Evolutionary conservation across 2,329 filamentous ascomycete genomes (phyloP).

Genomic region (Ceratocystis cubensis): DNA sequence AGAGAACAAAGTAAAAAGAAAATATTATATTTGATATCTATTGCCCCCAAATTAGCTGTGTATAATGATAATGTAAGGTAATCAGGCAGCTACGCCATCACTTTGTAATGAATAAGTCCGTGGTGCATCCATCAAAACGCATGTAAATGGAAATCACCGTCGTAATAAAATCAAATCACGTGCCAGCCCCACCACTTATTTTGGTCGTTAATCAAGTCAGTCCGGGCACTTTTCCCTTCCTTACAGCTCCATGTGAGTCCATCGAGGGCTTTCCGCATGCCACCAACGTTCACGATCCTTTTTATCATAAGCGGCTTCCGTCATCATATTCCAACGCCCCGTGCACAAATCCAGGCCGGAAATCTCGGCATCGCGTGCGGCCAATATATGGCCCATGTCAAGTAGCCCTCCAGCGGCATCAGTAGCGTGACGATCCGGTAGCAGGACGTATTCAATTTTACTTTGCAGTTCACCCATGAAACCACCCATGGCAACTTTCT

Average conservation of each 20-base stretch:
- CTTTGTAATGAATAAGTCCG: neutral
- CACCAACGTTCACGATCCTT: slow-evolving; percentile 40
- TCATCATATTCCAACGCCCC: slow-evolving; percentile 36
- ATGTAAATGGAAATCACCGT: neutral
- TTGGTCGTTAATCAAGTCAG: neutral
- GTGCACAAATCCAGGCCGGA: slow-evolving; percentile 32
- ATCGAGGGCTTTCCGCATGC: slow-evolving; percentile 38
- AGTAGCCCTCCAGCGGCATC: slow-evolving; percentile 46
- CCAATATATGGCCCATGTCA: slow-evolving; percentile 39
- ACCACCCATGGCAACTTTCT: slow-evolving; percentile 44
- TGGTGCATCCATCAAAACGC: neutral
- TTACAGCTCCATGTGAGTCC: slow-evolving; percentile 27
- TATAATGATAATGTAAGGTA: neutral
- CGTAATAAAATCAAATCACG: neutral
- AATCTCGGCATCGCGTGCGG: slow-evolving; percentile 36
- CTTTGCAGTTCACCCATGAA: slow-evolving; percentile 51
- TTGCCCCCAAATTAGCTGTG: neutral
- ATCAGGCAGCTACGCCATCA: too few species aligned
- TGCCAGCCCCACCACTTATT: neutral
- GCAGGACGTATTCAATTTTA: slow-evolving; percentile 47
- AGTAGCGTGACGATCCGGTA: slow-evolving; percentile 42
- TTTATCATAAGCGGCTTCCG: slow-evolving; percentile 30
- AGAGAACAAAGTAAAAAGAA: neutral
- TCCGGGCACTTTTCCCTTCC: neutral
- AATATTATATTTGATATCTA: neutral